Base-by-base conservation (phyloP, 495 filamentous ascomycete genomes). In the Aspergillus carlsbadensis region DNA sequence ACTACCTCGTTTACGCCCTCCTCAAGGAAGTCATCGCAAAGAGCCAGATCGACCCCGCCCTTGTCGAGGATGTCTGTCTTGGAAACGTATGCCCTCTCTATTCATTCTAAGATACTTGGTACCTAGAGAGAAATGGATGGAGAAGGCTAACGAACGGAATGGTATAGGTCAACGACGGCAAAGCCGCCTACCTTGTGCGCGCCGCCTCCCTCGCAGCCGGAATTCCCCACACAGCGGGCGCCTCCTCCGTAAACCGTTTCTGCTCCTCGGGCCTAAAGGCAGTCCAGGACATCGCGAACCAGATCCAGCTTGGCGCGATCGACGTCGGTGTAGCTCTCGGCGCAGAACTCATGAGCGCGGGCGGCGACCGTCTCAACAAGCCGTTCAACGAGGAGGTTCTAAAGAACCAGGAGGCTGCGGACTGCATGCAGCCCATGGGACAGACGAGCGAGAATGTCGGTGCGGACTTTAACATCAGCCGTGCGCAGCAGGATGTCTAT, bases 401-500 rank as follows among this genome's bases (percentile, higher is more conserved):
- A 22, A 77, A 81, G 59, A 83, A 81, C 65, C 89, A 89, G 66
- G 92, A 97, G 66, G 84, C 90, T 0, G 65, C 69, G 33, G 94
- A 98, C 72, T 95, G 91, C 79, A 82, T 90, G 83, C 85, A 93
- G 80, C 86, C 91, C 26, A 98, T 98, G 94, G 94, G 94, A 0
- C 94, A 96, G 84, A 98, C 94, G 0, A 91, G 87, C 10, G 94
- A 98, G 78, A 97, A 98, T 62, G 90, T 98, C n/a, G 90, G 84
- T 43, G 84, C 82, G 48, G 93, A 97, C 75, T 98, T 98, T 67
- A 81, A 86, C 56, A 86, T 98, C 64, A 72, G 84, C 1, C 84
- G 94, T 41, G 86, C 93, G 66, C 66, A 67, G 58, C 90, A 96
- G 69, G 94, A 98, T 69, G 73, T 81, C 52, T 97, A 86, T 69